Base-by-base conservation (phyloP, 768 basidiomycete genomes). In the Pleurotus platypus region DNA sequence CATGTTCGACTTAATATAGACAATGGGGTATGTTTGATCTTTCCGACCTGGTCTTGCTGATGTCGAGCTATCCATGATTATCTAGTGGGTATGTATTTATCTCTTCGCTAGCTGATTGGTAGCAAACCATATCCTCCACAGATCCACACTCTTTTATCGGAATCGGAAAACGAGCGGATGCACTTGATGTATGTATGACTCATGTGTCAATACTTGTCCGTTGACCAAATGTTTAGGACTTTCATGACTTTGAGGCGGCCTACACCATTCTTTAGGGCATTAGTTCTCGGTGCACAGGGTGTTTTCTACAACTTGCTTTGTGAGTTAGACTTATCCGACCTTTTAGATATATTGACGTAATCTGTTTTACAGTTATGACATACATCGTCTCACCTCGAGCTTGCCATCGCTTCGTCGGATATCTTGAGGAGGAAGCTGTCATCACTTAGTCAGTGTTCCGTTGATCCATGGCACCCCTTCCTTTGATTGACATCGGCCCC, bases 81-180 rank as follows among this genome's bases (percentile, higher is more conserved):
- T 38, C 16, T 50, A 54, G 51, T 54, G 51, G 51, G 51, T 54
- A 26, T 24, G 51, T 54, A 4, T 11, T 8, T 5, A 26, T 26
- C 24, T 22, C 30, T 13, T 16, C 18, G 8, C 5, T 6, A 26
- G 27, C 45, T 45, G 60, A 83, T 77, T 71, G 75, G 62, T 81
- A 84, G 63, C 8, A 15, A 15, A 40, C 16, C n/a, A 4, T 51
- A 16, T 37, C 77, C 76, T 24, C 79, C 83, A 38, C 94, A 94
- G 94, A 97, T 97, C 61, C 92, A 94, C 68, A 95, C 93, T 5
- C 82, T 93, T 45, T 75, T 97, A 15, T 89, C 94, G 67, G 96
- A 97, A 74, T 94, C 94, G 11, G 94, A 98, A 67, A 98, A 98
- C 68, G 96, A 99, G 74, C 78, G 96, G 37, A 96, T 97, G 92